Evolutionary conservation across 768 basidiomycete genomes (phyloP).

Genomic region (Gautieria morchelliformis): DNA sequence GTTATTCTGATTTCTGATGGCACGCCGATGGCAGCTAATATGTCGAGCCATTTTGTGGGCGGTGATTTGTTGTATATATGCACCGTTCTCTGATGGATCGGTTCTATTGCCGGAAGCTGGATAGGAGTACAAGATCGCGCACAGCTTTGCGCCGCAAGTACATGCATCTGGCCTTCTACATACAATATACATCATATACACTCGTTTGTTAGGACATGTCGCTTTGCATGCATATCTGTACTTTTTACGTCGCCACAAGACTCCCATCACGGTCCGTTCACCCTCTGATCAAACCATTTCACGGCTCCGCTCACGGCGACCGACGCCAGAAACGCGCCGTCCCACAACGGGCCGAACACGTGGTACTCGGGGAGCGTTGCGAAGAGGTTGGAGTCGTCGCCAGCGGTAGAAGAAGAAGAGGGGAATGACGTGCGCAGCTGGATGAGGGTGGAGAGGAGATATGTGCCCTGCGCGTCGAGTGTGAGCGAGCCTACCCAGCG

Average conservation of each 20-base stretch:
- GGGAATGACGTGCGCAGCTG: slow-evolving; percentile 80
- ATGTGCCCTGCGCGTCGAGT: slow-evolving; percentile 51
- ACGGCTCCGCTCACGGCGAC: slow-evolving; percentile 36
- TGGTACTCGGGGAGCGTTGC: slow-evolving; percentile 64
- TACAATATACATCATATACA: no score
- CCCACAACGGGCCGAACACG: slow-evolving; percentile 65
- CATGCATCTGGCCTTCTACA: no score
- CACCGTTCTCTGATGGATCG: no score
- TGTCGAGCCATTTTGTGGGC: no score
- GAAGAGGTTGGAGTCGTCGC: slow-evolving; percentile 43
- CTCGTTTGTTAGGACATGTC: no score
- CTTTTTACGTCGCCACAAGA: background rate
- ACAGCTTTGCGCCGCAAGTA: no score
- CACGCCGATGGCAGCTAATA: no score
- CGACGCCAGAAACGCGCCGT: slow-evolving; percentile 60
- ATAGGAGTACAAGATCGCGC: no score
- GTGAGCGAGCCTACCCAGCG: background rate
- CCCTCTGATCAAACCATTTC: slow-evolving; percentile 47
- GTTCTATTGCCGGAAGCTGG: no score
- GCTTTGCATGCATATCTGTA: background rate
- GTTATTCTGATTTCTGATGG: background rate
- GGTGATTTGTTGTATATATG: no score
- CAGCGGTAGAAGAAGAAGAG: slow-evolving; percentile 34
- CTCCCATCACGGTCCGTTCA: slow-evolving; percentile 18
- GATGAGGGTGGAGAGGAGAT: slow-evolving; percentile 73